Conservation (phyloP, 768 basidiomycete species). For the Boletus subparvulus region DNA sequence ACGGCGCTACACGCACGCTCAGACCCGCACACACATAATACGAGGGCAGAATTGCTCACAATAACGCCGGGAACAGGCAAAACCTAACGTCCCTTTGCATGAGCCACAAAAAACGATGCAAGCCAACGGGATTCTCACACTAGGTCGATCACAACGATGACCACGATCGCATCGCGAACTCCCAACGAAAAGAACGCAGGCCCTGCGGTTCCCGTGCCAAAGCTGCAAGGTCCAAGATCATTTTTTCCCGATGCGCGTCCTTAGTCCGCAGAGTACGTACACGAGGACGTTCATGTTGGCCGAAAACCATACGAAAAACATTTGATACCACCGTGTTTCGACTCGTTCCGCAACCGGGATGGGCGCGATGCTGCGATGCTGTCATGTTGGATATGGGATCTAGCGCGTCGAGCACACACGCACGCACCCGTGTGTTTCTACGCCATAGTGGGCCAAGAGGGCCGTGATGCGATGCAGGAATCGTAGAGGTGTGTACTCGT, state of each 20-base stretch:
- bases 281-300: constrained; percentile 44
- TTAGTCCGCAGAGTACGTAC: constrained; percentile 26
- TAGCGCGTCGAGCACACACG: not conserved
- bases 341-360: constrained; percentile 36
- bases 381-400: not conserved
- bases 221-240: constrained; percentile 27
- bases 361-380: constrained; percentile 37
- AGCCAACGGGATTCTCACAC: constrained; percentile 32
- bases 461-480: constrained; percentile 24
- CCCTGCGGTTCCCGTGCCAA: constrained; percentile 50
- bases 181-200: constrained; percentile 51
- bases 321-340: constrained; percentile 43
- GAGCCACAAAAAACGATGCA: not conserved
- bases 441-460: constrained; percentile 35
- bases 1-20: constrained; percentile 37
- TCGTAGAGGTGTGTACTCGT: not conserved
- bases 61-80: constrained; percentile 39
- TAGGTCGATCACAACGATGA: constrained; percentile 44
- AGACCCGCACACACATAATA: not conserved
- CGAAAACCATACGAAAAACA: constrained; percentile 55
- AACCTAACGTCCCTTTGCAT: constrained; percentile 20
- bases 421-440: constrained; percentile 43
- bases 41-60: constrained; percentile 25
- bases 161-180: constrained; percentile 40
- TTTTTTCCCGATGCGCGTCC: not conserved